These are phyloP conservation scores for Pisolithus tinctorius DNA, from an alignment of 768 basidiomycete species.

Conservation along the genomic window DNA sequence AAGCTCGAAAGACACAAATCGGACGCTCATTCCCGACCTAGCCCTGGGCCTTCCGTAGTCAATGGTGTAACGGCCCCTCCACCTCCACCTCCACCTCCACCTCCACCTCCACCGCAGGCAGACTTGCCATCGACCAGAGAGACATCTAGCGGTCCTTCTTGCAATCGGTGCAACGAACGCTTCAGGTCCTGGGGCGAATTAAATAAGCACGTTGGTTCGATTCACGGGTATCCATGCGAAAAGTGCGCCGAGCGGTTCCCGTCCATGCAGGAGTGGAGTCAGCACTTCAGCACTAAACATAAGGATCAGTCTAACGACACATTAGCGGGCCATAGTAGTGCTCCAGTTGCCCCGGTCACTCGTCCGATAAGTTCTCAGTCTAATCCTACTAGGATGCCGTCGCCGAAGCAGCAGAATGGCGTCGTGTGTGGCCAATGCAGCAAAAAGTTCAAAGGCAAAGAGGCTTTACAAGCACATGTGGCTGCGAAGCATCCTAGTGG, in stretches of 20 bases:
- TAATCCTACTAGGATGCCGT: not conserved
- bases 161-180: slow-evolving; percentile 13
- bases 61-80: not conserved
- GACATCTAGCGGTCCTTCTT: slow-evolving; percentile 6
- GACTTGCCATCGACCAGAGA: not conserved
- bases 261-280: slow-evolving; percentile 23
- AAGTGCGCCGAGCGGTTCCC: slow-evolving; percentile 15
- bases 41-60: no score
- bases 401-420: slow-evolving; percentile 5
- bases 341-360: slow-evolving; percentile 6
- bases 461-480: slow-evolving; percentile 19
- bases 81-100: not conserved
- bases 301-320: slow-evolving; percentile 1
- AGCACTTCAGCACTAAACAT: slow-evolving; percentile 19
- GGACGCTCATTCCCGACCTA: not conserved
- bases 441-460: slow-evolving; percentile 14
- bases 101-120: not conserved
- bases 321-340: slow-evolving; percentile 5
- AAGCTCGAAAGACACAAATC: slow-evolving; percentile 2
- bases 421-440: slow-evolving; percentile 17
- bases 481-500: slow-evolving; percentile 17
- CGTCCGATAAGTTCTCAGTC: slow-evolving; percentile 16
- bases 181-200: slow-evolving; percentile 14
- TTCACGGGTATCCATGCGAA: slow-evolving; percentile 17
- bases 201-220: slow-evolving; percentile 15